Evolutionary conservation across 768 basidiomycete species (phyloP), one percentile per base, ranked within the genome.

Genomic region (Cantharellus cinnabarinus): DNA sequence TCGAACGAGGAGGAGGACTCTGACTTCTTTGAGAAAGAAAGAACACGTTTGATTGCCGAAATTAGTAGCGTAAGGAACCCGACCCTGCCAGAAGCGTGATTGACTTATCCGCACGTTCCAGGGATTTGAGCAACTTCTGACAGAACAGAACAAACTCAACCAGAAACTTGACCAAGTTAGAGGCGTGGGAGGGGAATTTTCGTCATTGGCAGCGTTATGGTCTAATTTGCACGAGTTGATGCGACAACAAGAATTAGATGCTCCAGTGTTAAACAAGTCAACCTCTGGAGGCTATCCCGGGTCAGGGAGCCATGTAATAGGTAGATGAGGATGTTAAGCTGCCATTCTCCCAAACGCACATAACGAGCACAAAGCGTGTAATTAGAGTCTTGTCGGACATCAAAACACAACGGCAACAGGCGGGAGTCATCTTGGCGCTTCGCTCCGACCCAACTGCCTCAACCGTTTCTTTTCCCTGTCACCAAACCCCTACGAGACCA

Each of bases 101-200:
- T 39, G 4, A 38, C 3, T 55, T 59, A 52, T 44, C 5, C 14
- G 7, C 35, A 5, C 48, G 40, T 3, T 39, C 4, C 65, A 86
- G 90, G 85, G 82, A 20, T 94, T 94, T 66, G 91, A 94, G 66
- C 86, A 90, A 62, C 69, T 94, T 2, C 72, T 97, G 15, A 83
- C 83, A 3, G 81, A 85, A 4, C 82, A 84, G 61, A 97, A 97
- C 66, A 78, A 78, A 37, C 72, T 91, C 29, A 94, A 94, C 68
- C 80, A 90, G 62, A 91, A 89, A 67, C 76, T 94, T 15, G 91
- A 97, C 69, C 89, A 95, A 67, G 89, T 91, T 2, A 72, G 84
- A 35, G 87, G 87, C 5, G 93, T 94, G 79, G 90, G 91, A 3
- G 82, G 81, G 60, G 91, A 93, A 73, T 91, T 94, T 68, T 79